Base-by-base conservation (phyloP, 2,329 filamentous ascomycete species). In the Venturia oleaginea region DNA sequence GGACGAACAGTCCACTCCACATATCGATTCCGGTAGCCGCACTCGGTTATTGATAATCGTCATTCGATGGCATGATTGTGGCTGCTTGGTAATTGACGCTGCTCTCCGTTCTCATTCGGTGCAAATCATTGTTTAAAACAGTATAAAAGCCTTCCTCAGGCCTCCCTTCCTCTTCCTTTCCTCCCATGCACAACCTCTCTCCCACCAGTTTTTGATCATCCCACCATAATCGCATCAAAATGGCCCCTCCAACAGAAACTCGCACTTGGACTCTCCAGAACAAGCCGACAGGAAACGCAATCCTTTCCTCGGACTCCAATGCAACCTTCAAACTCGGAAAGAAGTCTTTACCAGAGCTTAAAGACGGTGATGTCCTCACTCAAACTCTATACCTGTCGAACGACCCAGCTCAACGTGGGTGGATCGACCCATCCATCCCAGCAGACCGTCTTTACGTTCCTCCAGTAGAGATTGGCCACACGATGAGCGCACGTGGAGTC, bases 321-420 rank as follows among this genome's bases (percentile, higher is more conserved):
- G 65, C 75, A 6, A 79, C 76, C 55, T 79, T 79, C 72, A 74
- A 71, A 42, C 73, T 79, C 60, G 66, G 71, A 61, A 74, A 71
- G 8, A 70, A 66, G 5, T 67, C 71, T 1, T 69, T 79, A 10
- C 73, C 78, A 2, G 43, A 71, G 38, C 73, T 76, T 11, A 69
- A 72, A 34, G 65, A 75, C 11, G 71, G 76, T 64, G 73, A 83
- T 70, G 71, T 80, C 65, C 76, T 83, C 24, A 66, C 82, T 63
- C 79, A 82, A 70, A 70, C 73, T 2, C 68, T 77, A 22, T 81
- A 76, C 69, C 69, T 82, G 61, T 81, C 79, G 67, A 83, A 83
- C 66, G 81, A 83, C 70, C 81, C 81, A 0, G 81, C 80, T 3
- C 80, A 83, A 69, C 76, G 81, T 64, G 75, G 74, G 55, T 82